Conservation (phyloP, 2,329 filamentous ascomycete species). For the Fonsecaea erecta region DNA sequence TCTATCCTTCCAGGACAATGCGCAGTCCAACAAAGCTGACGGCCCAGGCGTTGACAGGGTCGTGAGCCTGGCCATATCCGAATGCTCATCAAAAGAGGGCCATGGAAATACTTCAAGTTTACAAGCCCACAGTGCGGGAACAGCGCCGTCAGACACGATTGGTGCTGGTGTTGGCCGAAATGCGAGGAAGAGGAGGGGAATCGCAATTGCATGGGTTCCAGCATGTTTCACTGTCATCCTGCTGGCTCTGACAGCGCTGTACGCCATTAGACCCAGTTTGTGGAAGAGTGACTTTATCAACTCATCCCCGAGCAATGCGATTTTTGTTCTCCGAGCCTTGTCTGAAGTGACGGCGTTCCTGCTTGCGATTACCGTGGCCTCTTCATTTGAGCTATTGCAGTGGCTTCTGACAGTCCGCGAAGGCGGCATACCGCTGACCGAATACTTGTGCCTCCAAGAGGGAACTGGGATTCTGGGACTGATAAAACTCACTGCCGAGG, state of each 20-base stretch:
- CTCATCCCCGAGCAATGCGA: background rate
- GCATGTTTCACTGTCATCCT: background rate
- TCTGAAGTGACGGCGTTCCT: background rate
- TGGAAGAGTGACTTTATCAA: conserved; percentile 3
- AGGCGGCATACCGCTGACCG: background rate
- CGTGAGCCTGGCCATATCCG: background rate
- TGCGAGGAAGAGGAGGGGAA: background rate
- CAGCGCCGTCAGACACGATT: background rate
- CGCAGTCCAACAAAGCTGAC: background rate
- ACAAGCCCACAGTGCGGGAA: background rate
- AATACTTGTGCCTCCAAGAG: background rate
- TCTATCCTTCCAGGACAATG: background rate
- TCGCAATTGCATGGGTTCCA: background rate
- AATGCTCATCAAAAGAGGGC: background rate
- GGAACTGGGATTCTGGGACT: background rate
- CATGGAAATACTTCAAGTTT: background rate
- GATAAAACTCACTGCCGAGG: background rate
- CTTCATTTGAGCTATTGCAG: background rate
- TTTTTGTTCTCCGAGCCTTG: conserved; percentile 1
- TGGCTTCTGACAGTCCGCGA: background rate
- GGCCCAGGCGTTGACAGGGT: background rate
- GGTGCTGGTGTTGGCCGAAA: background rate
- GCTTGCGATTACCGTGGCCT: background rate
- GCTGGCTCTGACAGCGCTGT: background rate
- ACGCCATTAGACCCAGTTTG: background rate